Evolutionary conservation across 208 protist species (phyloP).

Genomic region (Crithidia bombi): DNA sequence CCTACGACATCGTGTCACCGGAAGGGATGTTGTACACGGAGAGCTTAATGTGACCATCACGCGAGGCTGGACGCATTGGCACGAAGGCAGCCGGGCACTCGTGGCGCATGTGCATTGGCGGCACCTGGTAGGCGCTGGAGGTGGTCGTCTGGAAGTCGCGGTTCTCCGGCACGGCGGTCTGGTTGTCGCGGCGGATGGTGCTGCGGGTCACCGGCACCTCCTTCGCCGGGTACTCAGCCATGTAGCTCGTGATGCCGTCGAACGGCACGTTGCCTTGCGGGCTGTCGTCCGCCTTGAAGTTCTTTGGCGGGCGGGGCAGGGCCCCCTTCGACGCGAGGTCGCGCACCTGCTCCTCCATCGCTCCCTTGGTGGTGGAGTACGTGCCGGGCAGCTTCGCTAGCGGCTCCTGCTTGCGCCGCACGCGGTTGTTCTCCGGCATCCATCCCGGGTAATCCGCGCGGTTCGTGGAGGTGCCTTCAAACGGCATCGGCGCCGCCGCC

Average conservation of each 20-base stretch:
- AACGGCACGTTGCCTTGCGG: conserved; percentile 70
- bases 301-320: conserved; percentile 78
- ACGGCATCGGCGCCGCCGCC: conserved; percentile 63
- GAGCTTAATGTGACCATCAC: conserved; percentile 88
- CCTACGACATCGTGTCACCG: conserved; percentile 50
- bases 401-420: conserved; percentile 67
- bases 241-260: conserved; percentile 89
- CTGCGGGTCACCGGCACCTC: conserved; percentile 57
- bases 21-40: conserved; percentile 87
- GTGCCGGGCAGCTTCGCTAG: conserved; percentile 81
- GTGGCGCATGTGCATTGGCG: conserved; percentile 63
- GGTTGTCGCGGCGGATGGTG: conserved; percentile 30
- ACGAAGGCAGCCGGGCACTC: conserved; percentile 79
- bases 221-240: conserved; percentile 87
- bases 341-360: conserved; percentile 79
- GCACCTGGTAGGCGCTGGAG: conserved; percentile 62
- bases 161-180: conserved; percentile 61
- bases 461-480: conserved; percentile 86
- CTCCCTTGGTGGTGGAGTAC: conserved; percentile 84
- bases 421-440: conserved; percentile 78
- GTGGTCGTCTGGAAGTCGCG: conserved; percentile 86
- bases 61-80: conserved; percentile 64
- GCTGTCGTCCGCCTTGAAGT: conserved; percentile 70
- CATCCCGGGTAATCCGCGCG: conserved; percentile 88
- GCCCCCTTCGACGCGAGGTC: conserved; percentile 50